Evolutionary conservation across 2,329 filamentous ascomycete species (phyloP), one percentile per base, ranked within the genome.

Genomic region (Coccinonectria pachysandricola): DNA sequence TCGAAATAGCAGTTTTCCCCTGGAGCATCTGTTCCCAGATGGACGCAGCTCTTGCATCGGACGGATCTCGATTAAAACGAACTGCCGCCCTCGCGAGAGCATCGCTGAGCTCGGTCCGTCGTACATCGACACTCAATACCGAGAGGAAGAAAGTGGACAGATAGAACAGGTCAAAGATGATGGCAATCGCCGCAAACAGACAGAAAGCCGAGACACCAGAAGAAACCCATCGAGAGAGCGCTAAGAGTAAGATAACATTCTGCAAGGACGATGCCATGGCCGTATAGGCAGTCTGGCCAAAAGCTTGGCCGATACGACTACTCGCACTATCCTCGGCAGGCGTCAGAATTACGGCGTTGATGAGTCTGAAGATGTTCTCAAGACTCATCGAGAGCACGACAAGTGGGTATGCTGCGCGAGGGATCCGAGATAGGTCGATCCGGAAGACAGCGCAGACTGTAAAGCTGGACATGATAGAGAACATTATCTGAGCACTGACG

Each of bases 141-240:
- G 81, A 74, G 4, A 86, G 62, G 45, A 88, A 87, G 54, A 86
- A 87, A 0, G 81, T 87, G 6, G 83, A 68, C 12, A 86, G 64
- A 44, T 81, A 86, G 43, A 86, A 75, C 35, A 81, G 79, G 51
- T 88, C 82, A 42, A 87, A 79, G 1, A 80, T 54, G 9, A 84
- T 71, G 1, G 81, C 83, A 26, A 87, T 71, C 3, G 76, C 76
- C 3, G 78, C 75, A 49, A 87, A 88, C 2, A 69, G 70, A 53
- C 82, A 87, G 42, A 87, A 86, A 0, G 76, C 78, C 1, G 75
- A 70, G 4, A 86, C 77, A 24, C 78, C 78, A 0, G 78, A 70
- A 4, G 75, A 75, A 2, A 83, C 78, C 6, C 80, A 49, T 13
- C 62, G 67, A 3, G 79, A 79, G n/a, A 85, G 59, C 2, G 71